Evolutionary conservation across 2,329 filamentous ascomycete species (phyloP).

Genomic region (Phyllosticta capitalensis): DNA sequence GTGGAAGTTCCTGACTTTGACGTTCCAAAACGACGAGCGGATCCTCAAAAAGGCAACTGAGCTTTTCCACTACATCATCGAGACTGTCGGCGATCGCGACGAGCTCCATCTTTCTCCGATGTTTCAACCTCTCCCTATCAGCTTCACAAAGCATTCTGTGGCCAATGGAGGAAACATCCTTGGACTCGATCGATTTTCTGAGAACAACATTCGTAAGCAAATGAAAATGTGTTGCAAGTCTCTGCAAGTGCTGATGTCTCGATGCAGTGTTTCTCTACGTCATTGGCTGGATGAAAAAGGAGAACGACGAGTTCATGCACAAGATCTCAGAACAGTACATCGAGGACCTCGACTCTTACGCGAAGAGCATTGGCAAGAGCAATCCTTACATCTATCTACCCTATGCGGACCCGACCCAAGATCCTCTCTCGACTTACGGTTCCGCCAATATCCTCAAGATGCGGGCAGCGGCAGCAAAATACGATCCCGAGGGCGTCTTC

Average conservation of each 20-base stretch:
- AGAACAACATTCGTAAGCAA: constrained; percentile 13
- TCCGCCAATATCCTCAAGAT: constrained; percentile 12
- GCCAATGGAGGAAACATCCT: constrained; percentile 15
- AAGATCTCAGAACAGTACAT: neutral
- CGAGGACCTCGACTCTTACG: neutral
- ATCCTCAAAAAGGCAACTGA: constrained; percentile 30
- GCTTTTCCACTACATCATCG: constrained; percentile 32
- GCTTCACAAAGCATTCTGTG: constrained; percentile 7
- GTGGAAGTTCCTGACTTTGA: constrained; percentile 14
- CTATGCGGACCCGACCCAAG: constrained; percentile 6
- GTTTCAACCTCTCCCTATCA: constrained; percentile 14
- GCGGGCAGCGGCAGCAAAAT: constrained; percentile 8
- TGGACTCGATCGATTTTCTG: constrained; percentile 14
- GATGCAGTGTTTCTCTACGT: constrained; percentile 1
- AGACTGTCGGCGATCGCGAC: constrained; percentile 17
- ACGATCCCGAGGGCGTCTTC: constrained; percentile 17
- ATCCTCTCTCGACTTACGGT: constrained; percentile 19
- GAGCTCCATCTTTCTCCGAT: constrained; percentile 16
- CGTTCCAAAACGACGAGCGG: constrained; percentile 24
- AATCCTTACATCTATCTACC: constrained; percentile 6
- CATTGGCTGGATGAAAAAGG: constrained; percentile 8
- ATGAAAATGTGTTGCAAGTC: too few species aligned
- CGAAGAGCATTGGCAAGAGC: constrained; percentile 1
- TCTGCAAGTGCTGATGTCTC: neutral
- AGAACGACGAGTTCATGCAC: neutral